Conservation (phyloP, 73 alveolate species). For the Paramecium caudatum region DNA sequence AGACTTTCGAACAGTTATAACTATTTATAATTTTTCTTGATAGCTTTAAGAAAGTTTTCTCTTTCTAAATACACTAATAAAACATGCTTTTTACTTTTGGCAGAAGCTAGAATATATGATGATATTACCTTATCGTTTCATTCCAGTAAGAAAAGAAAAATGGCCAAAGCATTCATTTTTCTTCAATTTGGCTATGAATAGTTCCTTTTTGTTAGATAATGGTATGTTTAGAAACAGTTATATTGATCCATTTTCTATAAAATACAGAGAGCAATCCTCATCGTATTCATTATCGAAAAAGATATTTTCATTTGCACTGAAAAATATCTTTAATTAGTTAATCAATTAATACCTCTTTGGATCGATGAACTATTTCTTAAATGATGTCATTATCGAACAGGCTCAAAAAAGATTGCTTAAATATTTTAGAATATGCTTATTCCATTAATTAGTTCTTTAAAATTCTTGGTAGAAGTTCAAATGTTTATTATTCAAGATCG, state of each 20-base stretch:
- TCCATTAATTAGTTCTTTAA: background rate
- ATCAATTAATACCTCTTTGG: background rate
- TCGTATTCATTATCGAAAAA: conserved; percentile 35
- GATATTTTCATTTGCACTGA: conserved; percentile 16
- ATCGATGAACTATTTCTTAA: background rate
- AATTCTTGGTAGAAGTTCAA: background rate
- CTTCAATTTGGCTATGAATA: conserved; percentile 39
- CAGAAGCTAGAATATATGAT: conserved; percentile 32
- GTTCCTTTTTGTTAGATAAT: conserved; percentile 7
- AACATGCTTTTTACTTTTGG: conserved; percentile 46
- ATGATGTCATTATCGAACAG: background rate
- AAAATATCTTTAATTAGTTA: background rate
- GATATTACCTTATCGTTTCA: conserved; percentile 48
- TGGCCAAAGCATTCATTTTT: conserved; percentile 67
- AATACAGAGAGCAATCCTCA: conserved; percentile 46
- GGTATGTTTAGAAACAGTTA: conserved; percentile 31
- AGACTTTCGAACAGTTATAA: conserved; percentile 30
- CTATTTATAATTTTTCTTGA: conserved; percentile 35
- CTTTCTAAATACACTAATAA: conserved; percentile 32
- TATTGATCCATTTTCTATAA: conserved; percentile 56
- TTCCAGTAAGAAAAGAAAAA: conserved; percentile 69
- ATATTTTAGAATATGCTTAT: conserved; percentile 4
- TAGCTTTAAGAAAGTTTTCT: conserved; percentile 31
- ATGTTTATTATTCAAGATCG: background rate
- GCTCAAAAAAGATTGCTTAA: background rate